Percentiles rank a stretch among this genome's conserved stretches.
phyloP scores from a whole-genome alignment of 257 asterid genomes.

The Ophiorrhiza pumila region DNA sequence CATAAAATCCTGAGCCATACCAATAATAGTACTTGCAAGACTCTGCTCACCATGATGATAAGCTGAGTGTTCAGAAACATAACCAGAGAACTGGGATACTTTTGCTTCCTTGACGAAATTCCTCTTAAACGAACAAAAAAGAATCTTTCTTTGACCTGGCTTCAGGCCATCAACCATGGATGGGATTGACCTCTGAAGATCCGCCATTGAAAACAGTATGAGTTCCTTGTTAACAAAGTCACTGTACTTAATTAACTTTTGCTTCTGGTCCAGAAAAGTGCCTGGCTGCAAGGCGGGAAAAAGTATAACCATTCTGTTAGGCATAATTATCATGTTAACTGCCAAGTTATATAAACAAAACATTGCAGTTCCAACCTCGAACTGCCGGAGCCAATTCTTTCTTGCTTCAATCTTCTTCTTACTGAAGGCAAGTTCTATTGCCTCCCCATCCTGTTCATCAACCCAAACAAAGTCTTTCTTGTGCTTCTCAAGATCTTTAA shows the following conservation, averaged over 20 bases:
- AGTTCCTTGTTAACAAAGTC: conserved; percentile 97
- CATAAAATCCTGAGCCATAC: conserved; percentile 92
- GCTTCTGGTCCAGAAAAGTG: conserved; percentile 72
- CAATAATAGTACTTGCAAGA: conserved; percentile 87
- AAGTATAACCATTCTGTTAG: neutral
- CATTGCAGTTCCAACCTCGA: conserved; percentile 46
- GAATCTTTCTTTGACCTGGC: conserved; percentile 98
- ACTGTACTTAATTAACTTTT: conserved; percentile 61
- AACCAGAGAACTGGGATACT: conserved; percentile 93
- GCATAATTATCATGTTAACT: neutral
- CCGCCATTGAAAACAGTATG: conserved; percentile 86
- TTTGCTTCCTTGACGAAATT: conserved; percentile 82
- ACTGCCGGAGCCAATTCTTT: conserved; percentile 91
- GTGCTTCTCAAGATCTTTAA: conserved; percentile 69
- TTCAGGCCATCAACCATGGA: conserved; percentile 97
- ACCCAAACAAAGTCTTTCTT: conserved; percentile 87
- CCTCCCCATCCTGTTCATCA: conserved; percentile 81
- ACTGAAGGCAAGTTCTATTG: conserved; percentile 98
- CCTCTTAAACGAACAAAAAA: conserved; percentile 87
- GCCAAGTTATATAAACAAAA: neutral
- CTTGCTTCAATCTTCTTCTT: conserved; percentile 96
- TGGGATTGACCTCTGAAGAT: conserved; percentile 95
- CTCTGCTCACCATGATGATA: conserved; percentile 99
- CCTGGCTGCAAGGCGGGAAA: conserved; percentile 67
- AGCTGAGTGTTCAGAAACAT: conserved; percentile 97